Evolutionary conservation across 371 early-diverging fungal genomes (phyloP).

Genomic region (Saksenaea oblongispora): DNA sequence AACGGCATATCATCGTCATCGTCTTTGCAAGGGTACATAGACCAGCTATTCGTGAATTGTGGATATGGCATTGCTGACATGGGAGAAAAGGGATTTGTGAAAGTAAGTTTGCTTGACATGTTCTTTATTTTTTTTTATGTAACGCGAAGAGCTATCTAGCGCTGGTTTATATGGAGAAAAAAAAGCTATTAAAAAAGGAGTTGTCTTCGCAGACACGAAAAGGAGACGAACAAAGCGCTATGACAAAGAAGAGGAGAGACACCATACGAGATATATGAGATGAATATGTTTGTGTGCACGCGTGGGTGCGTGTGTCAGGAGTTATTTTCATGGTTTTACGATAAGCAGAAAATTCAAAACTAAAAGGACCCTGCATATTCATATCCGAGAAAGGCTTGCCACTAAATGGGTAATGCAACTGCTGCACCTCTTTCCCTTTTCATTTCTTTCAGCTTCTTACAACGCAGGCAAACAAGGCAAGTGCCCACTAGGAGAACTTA

Average conservation of each 20-base stretch:
- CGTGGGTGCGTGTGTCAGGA: not conserved
- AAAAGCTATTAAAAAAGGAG: not conserved
- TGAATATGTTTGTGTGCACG: not conserved
- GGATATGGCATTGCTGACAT: not conserved
- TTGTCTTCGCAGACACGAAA: not conserved
- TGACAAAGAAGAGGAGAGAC: not conserved
- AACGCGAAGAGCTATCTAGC: not conserved
- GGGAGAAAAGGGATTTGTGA: not conserved
- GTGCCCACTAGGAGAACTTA: no score
- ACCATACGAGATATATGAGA: not conserved
- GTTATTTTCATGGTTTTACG: not conserved
- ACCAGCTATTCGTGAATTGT: not conserved
- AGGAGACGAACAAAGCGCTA: not conserved
- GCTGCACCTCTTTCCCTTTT: not conserved
- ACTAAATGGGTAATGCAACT: not conserved
- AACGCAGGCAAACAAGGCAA: no score
- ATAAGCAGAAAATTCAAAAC: not conserved
- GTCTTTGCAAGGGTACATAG: not conserved
- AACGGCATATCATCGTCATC: not conserved
- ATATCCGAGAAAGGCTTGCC: not conserved
- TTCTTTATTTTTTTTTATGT: not conserved
- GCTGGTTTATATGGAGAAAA: not conserved
- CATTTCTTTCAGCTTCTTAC: not conserved
- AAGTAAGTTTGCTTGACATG: not conserved
- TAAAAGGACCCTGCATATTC: not conserved